phyloP scores from a whole-genome alignment of 257 asterid genomes.

The Solanum sparsipilum region DNA sequence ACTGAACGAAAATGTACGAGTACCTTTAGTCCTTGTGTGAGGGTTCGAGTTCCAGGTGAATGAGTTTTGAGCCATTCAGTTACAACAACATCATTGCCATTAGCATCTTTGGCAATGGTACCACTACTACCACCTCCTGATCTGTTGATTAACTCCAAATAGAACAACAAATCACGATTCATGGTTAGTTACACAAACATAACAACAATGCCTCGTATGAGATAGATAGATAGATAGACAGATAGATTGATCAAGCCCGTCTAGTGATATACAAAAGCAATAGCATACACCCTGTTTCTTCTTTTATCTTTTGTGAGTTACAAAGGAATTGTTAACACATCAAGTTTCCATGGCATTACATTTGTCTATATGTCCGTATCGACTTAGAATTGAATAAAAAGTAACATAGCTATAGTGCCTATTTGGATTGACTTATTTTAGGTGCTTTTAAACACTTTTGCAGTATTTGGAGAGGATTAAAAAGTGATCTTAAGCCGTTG shows the following conservation, averaged over 20 bases:
- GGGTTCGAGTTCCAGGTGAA: slow-evolving; percentile 85
- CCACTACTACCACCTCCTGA: slow-evolving; percentile 47
- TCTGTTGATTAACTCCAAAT: slow-evolving; percentile 23
- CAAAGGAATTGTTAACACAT: neutral
- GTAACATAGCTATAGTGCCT: neutral
- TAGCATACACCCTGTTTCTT: neutral
- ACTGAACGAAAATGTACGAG: neutral
- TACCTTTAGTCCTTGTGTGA: slow-evolving; percentile 85
- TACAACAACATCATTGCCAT: slow-evolving; percentile 71
- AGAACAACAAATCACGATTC: neutral
- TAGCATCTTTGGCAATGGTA: slow-evolving; percentile 73
- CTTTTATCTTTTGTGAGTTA: neutral
- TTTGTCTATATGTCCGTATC: neutral
- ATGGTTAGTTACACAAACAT: neutral
- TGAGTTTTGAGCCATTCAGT: slow-evolving; percentile 59
- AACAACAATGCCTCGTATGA: neutral
- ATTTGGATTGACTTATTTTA: too few relatives aligned
- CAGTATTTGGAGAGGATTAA: too few relatives aligned
- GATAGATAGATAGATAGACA: neutral
- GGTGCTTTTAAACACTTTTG: too few relatives aligned
- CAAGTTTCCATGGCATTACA: neutral
- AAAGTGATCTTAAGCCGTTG: too few relatives aligned
- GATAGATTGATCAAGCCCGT: neutral
- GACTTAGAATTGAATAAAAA: neutral
- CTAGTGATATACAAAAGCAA: neutral